phyloP scores from a whole-genome alignment of 176 grass and related monocot species.

The Rhynchospora tenuis region DNA sequence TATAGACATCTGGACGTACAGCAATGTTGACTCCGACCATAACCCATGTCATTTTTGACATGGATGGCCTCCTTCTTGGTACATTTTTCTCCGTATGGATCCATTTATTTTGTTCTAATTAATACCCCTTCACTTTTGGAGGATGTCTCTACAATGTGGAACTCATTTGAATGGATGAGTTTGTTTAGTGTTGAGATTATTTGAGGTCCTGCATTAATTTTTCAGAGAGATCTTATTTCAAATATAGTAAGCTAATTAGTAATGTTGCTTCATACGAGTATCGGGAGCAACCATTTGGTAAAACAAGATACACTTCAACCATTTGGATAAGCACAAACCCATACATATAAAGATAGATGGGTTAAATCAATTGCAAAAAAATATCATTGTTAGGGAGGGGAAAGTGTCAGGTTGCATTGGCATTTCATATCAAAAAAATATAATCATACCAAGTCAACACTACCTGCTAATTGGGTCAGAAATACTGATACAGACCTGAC shows the following conservation, averaged over 20 bases:
- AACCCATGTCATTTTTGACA: slow-evolving; percentile 91
- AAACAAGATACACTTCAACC: background rate
- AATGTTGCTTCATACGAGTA: background rate
- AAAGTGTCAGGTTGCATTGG: background rate
- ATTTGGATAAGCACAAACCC: no score
- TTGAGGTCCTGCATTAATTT: background rate
- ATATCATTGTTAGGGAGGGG: no score
- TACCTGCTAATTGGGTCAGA: background rate
- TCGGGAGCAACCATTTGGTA: background rate
- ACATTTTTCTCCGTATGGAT: background rate
- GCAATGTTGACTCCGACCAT: slow-evolving; percentile 15
- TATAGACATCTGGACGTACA: background rate
- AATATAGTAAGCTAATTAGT: background rate
- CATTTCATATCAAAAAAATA: background rate
- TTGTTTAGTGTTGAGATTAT: background rate
- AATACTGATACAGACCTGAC: background rate
- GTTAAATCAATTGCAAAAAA: background rate
- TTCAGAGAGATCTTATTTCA: background rate
- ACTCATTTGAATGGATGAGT: background rate
- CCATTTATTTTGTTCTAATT: background rate
- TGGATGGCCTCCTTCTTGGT: slow-evolving; percentile 90
- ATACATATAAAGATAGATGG: background rate
- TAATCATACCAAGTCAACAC: background rate
- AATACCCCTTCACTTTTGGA: background rate
- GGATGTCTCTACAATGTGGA: background rate